These are phyloP conservation scores for Corylus avellana DNA, from an alignment of 306 rosid genomes.

Conservation along the genomic window DNA sequence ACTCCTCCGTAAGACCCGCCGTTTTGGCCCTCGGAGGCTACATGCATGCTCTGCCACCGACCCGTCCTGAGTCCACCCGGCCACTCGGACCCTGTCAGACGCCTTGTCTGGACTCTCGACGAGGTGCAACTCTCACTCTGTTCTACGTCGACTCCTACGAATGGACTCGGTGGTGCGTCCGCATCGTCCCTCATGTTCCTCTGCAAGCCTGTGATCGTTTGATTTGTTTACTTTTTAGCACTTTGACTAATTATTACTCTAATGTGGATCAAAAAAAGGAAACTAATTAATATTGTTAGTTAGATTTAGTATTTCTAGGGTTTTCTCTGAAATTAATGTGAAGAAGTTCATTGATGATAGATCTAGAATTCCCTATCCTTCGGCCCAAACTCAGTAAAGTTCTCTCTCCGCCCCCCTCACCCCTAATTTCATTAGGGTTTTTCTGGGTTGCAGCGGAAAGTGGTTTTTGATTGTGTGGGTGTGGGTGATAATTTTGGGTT, in stretches of 20 bases:
- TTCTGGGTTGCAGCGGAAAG: too few relatives aligned
- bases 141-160: conserved; percentile 72
- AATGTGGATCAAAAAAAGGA: not conserved
- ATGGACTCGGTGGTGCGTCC: conserved; percentile 45
- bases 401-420: too few relatives aligned
- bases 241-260: not conserved
- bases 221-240: conserved; percentile 7
- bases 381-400: too few relatives aligned
- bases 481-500: too few relatives aligned
- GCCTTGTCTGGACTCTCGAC: conserved; percentile 63
- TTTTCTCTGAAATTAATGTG: too few relatives aligned
- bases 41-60: conserved; percentile 75
- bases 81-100: conserved; percentile 46
- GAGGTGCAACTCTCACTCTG: conserved; percentile 84
- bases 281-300: too few relatives aligned
- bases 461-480: too few relatives aligned
- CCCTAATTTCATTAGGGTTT: too few relatives aligned
- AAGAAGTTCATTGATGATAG: too few relatives aligned
- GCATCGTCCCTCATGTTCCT: conserved; percentile 63
- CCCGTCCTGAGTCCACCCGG: conserved; percentile 83
- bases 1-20: conserved; percentile 46
- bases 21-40: conserved; percentile 90
- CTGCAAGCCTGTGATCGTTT: conserved; percentile 50
- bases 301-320: too few relatives aligned
- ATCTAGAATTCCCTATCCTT: too few relatives aligned